Evolutionary conservation across 1,139 yeast genomes (phyloP), one percentile per base, ranked within the genome.

Genomic region (Geotrichum histeridarum): DNA sequence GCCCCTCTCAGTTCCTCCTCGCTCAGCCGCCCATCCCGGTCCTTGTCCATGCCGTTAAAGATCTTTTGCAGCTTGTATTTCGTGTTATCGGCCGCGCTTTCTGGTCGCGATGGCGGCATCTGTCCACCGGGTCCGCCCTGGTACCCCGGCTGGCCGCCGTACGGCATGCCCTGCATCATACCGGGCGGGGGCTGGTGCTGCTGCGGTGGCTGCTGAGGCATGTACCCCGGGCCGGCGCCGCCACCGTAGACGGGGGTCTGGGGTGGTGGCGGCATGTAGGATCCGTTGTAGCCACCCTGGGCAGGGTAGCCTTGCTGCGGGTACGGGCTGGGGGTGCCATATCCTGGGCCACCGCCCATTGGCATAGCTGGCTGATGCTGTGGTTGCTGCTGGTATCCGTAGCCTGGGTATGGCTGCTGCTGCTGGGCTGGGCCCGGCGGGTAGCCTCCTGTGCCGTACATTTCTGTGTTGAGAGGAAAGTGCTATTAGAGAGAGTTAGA

Each of bases 1-100:
- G 89, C 90, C 54, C 73, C 70, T 1, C 84, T 76, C 54, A 85
- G 73, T 68, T 85, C 93, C 14, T 69, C 68, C 49, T 81, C 82
- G 1, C 83, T 77, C 44, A 85, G 74, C 54, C 69, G 71, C 0
- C 91, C 91, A 39, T 80, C 77, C 8, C 52, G 57, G 48, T 63
- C 64, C 39, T 62, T 59, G 53, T 66, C 68, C 35, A 66, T 67
- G 17, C 66, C 67, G 53, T 60, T 59, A 55, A 67, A 67, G 38
- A 67, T 54, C 43, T 59, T 57, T 39, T 61, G 55, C 12, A 67
- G 61, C 42, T 64, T 63, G 42, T 64, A 44, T 35, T 50, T 30
- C 22, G 53, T 42, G 18, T 32, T 36, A 27, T 55, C 36, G 27
- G 27, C 27, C 60, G 67, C 6, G 61, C 63, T 14, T 56, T 33